Percentiles rank a stretch among this genome's conserved stretches.
Evolutionary conservation across 164 flowering plant species (phyloP).

Genomic region (Magnolia kwangsiensis): DNA sequence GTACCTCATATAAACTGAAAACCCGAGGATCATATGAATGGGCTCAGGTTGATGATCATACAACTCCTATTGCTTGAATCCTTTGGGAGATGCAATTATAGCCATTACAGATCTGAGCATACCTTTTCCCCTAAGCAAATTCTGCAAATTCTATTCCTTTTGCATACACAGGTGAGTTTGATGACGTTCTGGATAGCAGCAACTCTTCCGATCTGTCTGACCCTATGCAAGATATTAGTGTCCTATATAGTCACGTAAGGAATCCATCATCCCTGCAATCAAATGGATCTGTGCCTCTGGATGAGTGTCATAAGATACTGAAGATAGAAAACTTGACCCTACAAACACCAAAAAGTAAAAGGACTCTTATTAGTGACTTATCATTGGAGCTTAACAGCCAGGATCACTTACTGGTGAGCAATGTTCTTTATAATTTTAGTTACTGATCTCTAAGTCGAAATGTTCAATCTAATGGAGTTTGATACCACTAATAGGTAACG

Average conservation of each 20-base stretch:
- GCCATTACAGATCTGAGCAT: too few species aligned
- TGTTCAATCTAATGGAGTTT: background rate
- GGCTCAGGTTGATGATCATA: background rate
- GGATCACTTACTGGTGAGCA: slow-evolving; percentile 78
- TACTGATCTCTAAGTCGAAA: background rate
- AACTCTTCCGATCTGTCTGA: slow-evolving; percentile 27
- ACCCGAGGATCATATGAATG: background rate
- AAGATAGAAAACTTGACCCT: slow-evolving; percentile 68
- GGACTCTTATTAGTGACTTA: slow-evolving; percentile 63
- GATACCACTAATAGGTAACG: slow-evolving; percentile 43
- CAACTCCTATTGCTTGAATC: background rate
- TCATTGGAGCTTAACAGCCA: slow-evolving; percentile 48
- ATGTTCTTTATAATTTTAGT: slow-evolving; percentile 1
- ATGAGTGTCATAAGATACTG: slow-evolving; percentile 37
- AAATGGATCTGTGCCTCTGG: slow-evolving; percentile 46
- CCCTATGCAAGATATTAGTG: slow-evolving; percentile 44
- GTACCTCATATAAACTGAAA: background rate
- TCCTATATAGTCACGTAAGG: slow-evolving; percentile 28
- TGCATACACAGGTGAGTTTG: slow-evolving; percentile 78
- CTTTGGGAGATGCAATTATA: background rate
- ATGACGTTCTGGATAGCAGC: slow-evolving; percentile 66
- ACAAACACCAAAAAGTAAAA: slow-evolving; percentile 62
- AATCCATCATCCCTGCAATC: slow-evolving; percentile 28
- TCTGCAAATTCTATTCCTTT: slow-evolving; percentile 4
- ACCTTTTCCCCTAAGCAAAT: background rate